Conservation (phyloP, 805 yeast species). For the Candida arabinofermentans region DNA sequence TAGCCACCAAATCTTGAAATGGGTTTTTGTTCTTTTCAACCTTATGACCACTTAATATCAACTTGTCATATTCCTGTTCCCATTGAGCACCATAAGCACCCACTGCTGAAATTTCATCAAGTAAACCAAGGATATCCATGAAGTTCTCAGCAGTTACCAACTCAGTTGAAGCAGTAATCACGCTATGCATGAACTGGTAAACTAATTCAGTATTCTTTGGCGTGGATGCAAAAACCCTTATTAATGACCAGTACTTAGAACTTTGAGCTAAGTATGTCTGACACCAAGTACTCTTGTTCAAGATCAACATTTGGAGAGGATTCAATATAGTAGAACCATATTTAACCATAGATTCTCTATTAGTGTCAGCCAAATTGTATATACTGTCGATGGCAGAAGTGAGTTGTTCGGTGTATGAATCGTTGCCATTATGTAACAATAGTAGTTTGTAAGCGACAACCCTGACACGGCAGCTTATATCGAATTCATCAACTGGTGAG, state of each 20-base stretch:
- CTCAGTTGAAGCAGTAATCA: constrained; percentile 31
- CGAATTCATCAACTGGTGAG: constrained; percentile 23
- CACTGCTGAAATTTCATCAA: constrained; percentile 76
- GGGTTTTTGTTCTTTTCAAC: constrained; percentile 41
- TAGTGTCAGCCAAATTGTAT: constrained; percentile 17
- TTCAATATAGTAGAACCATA: constrained; percentile 41
- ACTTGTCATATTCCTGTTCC: constrained; percentile 58
- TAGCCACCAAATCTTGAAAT: constrained; percentile 49
- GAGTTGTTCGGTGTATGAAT: constrained; percentile 17
- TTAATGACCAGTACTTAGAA: constrained; percentile 45
- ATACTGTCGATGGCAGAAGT: constrained; percentile 24
- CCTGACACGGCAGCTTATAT: constrained; percentile 34
- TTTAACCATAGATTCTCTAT: constrained; percentile 40
- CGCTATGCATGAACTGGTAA: constrained; percentile 42
- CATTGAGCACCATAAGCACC: constrained; percentile 77
- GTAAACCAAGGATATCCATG: constrained; percentile 61
- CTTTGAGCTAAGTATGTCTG: constrained; percentile 32
- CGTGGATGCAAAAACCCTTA: constrained; percentile 42
- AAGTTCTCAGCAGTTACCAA: constrained; percentile 48
- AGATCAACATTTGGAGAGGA: constrained; percentile 47
- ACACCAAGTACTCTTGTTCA: constrained; percentile 41
- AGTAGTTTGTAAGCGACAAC: constrained; percentile 50
- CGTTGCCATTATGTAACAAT: constrained; percentile 36
- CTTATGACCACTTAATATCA: constrained; percentile 40
- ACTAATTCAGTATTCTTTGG: constrained; percentile 40